These are phyloP conservation scores for Triticum turgidum DNA, from an alignment of 176 grass and related monocot species.

Conservation along the genomic window DNA sequence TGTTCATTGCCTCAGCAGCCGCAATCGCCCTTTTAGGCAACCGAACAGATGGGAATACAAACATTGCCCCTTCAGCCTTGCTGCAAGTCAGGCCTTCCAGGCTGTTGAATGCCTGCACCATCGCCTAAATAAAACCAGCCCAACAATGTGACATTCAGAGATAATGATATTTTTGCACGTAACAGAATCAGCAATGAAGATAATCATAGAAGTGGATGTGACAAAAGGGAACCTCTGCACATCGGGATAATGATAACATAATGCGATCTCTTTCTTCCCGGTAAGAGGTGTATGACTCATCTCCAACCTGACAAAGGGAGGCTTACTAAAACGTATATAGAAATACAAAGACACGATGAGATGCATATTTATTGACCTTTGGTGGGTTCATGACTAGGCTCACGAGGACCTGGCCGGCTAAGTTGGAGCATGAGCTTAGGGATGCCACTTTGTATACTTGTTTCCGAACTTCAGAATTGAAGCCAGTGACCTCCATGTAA, in stretches of 20 bases:
- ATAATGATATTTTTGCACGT: background rate
- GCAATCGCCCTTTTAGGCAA: slow-evolving; percentile 62
- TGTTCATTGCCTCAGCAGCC: slow-evolving; percentile 53
- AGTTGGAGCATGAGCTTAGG: slow-evolving; percentile 12
- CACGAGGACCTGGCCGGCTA: background rate
- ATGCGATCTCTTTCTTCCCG: slow-evolving; percentile 51
- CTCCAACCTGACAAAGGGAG: slow-evolving; percentile 57
- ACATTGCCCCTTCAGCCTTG: slow-evolving; percentile 88
- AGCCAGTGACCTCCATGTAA: slow-evolving; percentile 26
- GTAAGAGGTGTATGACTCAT: slow-evolving; percentile 70
- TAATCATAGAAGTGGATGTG: background rate
- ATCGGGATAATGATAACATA: slow-evolving; percentile 58
- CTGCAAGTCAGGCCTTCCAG: slow-evolving; percentile 77
- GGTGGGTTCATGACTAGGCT: slow-evolving; percentile 23
- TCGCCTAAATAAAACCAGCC: slow-evolving; percentile 49
- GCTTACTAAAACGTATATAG: background rate
- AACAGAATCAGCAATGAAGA: background rate
- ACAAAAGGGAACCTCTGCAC: slow-evolving; percentile 50
- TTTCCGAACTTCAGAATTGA: slow-evolving; percentile 24
- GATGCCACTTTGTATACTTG: slow-evolving; percentile 21
- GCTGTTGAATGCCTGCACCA: slow-evolving; percentile 60
- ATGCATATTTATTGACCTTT: background rate
- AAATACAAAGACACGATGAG: background rate
- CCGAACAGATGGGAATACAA: slow-evolving; percentile 62
- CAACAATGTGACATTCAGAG: background rate